phyloP scores from a whole-genome alignment of 371 early-diverging fungal species.

The Mortierella sp. region DNA sequence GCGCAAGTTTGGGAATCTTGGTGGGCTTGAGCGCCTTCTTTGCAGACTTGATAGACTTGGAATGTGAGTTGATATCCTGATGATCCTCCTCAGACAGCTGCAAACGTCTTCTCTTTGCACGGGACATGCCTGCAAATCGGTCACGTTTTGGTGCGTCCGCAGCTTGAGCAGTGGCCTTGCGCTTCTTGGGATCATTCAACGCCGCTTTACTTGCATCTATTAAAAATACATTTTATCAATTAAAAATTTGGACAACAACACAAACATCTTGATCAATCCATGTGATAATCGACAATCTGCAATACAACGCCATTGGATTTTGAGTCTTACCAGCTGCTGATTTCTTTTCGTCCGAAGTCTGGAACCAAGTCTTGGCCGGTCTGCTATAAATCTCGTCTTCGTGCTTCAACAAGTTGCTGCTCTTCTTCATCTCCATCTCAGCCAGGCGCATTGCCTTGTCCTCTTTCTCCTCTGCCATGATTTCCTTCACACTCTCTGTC shows the following conservation, averaged over 20 bases:
- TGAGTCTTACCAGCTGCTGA: constrained; percentile 49
- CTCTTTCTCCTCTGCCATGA: constrained; percentile 88
- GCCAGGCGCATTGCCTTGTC: constrained; percentile 81
- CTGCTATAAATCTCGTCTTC: constrained; percentile 89
- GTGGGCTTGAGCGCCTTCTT: constrained; percentile 67
- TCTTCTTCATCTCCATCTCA: constrained; percentile 92
- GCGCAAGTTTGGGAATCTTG: constrained; percentile 54
- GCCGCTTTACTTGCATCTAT: constrained; percentile 53
- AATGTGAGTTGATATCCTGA: constrained; percentile 59
- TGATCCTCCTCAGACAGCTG: constrained; percentile 75
- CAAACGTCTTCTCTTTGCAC: constrained; percentile 71
- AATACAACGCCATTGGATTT: too few species aligned
- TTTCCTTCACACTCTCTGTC: constrained; percentile 77
- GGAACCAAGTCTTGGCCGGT: constrained; percentile 97
- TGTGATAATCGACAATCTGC: too few species aligned
- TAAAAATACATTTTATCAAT: background rate
- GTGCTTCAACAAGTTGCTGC: constrained; percentile 87
- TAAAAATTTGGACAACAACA: too few species aligned
- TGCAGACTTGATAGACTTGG: constrained; percentile 65
- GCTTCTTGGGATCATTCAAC: constrained; percentile 59
- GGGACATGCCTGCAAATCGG: constrained; percentile 76
- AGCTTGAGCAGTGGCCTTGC: constrained; percentile 45
- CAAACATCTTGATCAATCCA: too few species aligned
- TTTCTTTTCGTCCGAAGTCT: constrained; percentile 74
- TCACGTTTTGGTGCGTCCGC: constrained; percentile 67